Conservation (phyloP, 352 stramenopile genomes). For the Plasmopara viticola region DNA sequence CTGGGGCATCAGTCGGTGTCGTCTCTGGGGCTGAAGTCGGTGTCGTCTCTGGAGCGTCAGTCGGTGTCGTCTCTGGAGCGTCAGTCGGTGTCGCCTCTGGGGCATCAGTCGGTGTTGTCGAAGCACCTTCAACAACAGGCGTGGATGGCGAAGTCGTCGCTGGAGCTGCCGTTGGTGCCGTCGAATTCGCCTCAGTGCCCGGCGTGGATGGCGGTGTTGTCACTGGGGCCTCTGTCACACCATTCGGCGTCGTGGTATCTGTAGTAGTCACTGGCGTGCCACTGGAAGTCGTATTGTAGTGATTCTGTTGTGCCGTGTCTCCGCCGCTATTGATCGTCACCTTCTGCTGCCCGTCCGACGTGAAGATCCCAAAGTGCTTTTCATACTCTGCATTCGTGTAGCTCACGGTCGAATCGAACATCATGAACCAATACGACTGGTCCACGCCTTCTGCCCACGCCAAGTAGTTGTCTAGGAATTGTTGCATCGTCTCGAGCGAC, state of each 20-base stretch:
- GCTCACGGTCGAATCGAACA: slow-evolving; percentile 49
- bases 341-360: slow-evolving; percentile 28
- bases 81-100: too few relatives aligned
- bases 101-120: not conserved
- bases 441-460: slow-evolving; percentile 27
- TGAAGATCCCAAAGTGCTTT: slow-evolving; percentile 50
- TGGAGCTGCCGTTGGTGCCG: not conserved
- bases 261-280: too few relatives aligned
- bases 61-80: too few relatives aligned
- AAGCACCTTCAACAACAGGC: too few relatives aligned
- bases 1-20: too few relatives aligned
- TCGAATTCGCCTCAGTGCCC: not conserved
- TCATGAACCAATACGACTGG: slow-evolving; percentile 59
- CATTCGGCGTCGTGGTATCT: too few relatives aligned
- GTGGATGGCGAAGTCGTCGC: not conserved
- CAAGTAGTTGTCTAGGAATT: slow-evolving; percentile 41
- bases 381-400: slow-evolving; percentile 47
- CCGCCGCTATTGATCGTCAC: slow-evolving; percentile 27
- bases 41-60: too few relatives aligned
- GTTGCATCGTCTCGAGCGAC: slow-evolving; percentile 32
- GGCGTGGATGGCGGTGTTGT: too few relatives aligned
- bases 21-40: too few relatives aligned
- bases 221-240: not conserved
- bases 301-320: not conserved
- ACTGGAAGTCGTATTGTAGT: too few relatives aligned